These are phyloP conservation scores for Paecilomyces variotii DNA, from an alignment of 2,329 filamentous ascomycete species.

Conservation along the genomic window DNA sequence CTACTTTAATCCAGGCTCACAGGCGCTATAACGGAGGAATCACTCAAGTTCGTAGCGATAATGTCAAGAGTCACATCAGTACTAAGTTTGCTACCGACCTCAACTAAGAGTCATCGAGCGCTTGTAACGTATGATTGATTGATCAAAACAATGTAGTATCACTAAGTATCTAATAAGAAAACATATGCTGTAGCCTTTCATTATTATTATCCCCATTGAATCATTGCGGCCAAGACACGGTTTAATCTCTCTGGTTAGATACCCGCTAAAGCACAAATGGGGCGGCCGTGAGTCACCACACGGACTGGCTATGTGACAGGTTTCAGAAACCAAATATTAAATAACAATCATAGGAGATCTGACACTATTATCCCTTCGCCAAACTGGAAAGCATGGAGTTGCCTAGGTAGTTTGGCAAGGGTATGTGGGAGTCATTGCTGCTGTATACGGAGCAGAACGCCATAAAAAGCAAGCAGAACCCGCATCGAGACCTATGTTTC, in stretches of 20 bases:
- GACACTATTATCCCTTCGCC: no score
- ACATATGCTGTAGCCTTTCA: neutral
- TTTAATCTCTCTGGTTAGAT: no score
- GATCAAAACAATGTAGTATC: neutral
- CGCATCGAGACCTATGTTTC: no score
- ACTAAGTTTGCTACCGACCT: neutral
- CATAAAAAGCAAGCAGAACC: no score
- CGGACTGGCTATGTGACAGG: neutral
- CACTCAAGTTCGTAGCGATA: neutral
- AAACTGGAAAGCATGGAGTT: no score
- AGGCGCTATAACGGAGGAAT: neutral
- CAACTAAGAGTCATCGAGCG: neutral
- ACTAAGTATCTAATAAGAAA: neutral
- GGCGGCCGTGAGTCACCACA: neutral
- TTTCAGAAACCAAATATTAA: neutral
- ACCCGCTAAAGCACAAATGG: no score
- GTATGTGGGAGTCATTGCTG: no score
- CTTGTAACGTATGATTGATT: neutral
- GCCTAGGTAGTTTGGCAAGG: no score
- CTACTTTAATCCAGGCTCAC: no score
- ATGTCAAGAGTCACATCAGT: neutral
- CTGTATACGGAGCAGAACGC: no score
- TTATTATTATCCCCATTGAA: neutral
- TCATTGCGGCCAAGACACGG: no score
- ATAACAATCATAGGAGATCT: no score